These are phyloP conservation scores for Sphaerobolus stellatus DNA, from an alignment of 1,284 basidiomycete genomes.

Conservation along the genomic window DNA sequence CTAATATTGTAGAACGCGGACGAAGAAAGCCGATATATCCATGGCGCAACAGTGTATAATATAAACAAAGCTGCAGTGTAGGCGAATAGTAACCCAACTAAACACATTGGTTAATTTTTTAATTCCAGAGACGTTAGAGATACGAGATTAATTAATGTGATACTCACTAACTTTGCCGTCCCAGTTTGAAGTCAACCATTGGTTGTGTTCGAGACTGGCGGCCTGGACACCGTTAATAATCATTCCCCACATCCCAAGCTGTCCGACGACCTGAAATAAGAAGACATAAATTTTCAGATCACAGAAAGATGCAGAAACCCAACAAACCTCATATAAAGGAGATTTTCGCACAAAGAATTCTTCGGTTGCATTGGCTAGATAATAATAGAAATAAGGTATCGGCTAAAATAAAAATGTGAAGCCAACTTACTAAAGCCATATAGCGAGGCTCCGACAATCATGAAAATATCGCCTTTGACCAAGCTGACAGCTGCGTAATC, in stretches of 20 bases:
- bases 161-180: slow-evolving; percentile 61
- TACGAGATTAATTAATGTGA: background rate
- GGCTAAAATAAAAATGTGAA: background rate
- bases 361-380: slow-evolving; percentile 77
- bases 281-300: background rate
- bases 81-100: slow-evolving; percentile 71
- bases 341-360: slow-evolving; percentile 79
- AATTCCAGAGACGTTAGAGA: slow-evolving; percentile 7
- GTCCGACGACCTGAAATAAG: slow-evolving; percentile 59
- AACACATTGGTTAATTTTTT: slow-evolving; percentile 2
- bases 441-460: slow-evolving; percentile 80
- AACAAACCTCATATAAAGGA: slow-evolving; percentile 68
- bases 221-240: slow-evolving; percentile 79
- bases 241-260: slow-evolving; percentile 80
- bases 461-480: slow-evolving; percentile 82
- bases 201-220: slow-evolving; percentile 68
- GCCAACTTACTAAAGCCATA: slow-evolving; percentile 74
- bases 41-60: slow-evolving; percentile 80
- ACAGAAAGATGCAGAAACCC: background rate
- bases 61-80: slow-evolving; percentile 81
- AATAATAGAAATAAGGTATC: background rate
- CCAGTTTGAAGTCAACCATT: slow-evolving; percentile 67
- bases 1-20: slow-evolving; percentile 83
- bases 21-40: slow-evolving; percentile 80
- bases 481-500: slow-evolving; percentile 62